These are phyloP conservation scores for Paralagenidium karlingii DNA, from an alignment of 352 stramenopile species.

Conservation along the genomic window DNA sequence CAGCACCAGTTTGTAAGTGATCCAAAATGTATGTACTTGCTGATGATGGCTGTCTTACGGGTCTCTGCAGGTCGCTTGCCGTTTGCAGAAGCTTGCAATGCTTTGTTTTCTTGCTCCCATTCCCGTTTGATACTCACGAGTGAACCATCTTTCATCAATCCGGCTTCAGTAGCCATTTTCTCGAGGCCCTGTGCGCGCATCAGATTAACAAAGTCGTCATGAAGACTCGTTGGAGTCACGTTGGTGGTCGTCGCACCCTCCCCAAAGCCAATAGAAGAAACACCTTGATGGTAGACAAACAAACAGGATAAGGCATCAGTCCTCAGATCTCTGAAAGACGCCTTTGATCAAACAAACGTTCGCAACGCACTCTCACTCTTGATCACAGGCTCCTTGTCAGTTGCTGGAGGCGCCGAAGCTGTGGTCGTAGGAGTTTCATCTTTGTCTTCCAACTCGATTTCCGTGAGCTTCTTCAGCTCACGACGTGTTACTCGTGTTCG, in stretches of 20 bases:
- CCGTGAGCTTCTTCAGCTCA: constrained; percentile 67
- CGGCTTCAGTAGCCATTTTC: constrained; percentile 70
- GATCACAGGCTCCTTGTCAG: constrained; percentile 12
- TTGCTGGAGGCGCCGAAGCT: no score
- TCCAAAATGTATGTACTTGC: neutral
- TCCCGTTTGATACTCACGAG: constrained; percentile 50
- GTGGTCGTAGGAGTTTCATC: constrained; percentile 23
- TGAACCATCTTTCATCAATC: constrained; percentile 57
- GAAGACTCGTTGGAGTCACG: constrained; percentile 57
- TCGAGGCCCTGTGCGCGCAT: constrained; percentile 77
- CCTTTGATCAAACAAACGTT: no score
- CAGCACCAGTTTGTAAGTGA: neutral
- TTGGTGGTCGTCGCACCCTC: constrained; percentile 16
- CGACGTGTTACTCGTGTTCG: constrained; percentile 36
- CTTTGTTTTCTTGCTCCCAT: constrained; percentile 1
- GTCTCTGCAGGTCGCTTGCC: neutral
- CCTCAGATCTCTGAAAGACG: no score
- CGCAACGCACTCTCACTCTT: neutral
- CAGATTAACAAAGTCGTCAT: constrained; percentile 80
- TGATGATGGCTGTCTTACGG: neutral
- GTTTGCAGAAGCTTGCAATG: neutral
- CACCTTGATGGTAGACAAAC: no score
- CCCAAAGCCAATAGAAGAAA: no score
- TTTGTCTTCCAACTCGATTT: constrained; percentile 68
- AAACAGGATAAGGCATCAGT: no score